These are phyloP conservation scores for Alternaria atra DNA, from an alignment of 2,329 filamentous ascomycete genomes.

Conservation along the genomic window DNA sequence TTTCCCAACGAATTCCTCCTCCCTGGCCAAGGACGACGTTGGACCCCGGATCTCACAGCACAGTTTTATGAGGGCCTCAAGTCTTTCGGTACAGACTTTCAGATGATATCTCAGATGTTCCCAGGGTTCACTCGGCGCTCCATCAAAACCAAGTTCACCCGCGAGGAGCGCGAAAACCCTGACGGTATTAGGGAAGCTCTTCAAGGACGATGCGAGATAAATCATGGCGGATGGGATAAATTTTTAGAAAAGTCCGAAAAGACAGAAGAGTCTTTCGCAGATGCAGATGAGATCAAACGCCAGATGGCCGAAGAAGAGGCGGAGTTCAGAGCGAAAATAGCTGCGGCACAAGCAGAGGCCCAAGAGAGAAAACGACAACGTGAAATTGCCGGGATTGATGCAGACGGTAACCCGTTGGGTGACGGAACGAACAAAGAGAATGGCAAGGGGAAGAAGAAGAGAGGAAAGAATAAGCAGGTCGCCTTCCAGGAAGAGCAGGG, in stretches of 20 bases:
- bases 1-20: slow-evolving; percentile 57
- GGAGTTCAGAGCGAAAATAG: slow-evolving; percentile 48
- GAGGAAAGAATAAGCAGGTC: slow-evolving; percentile 40
- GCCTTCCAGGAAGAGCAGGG: slow-evolving; percentile 40
- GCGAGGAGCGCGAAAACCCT: slow-evolving; percentile 75
- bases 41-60: slow-evolving; percentile 76
- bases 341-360: slow-evolving; percentile 42
- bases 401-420: slow-evolving; percentile 30
- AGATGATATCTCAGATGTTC: slow-evolving; percentile 81
- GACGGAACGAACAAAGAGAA: slow-evolving; percentile 34
- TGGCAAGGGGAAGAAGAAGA: slow-evolving; percentile 42
- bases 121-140: slow-evolving; percentile 74
- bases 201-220: slow-evolving; percentile 52
- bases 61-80: slow-evolving; percentile 77
- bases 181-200: slow-evolving; percentile 70
- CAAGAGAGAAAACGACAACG: slow-evolving; percentile 49
- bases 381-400: slow-evolving; percentile 37
- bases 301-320: slow-evolving; percentile 38
- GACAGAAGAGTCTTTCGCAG: slow-evolving; percentile 48
- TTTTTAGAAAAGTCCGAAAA: slow-evolving; percentile 49
- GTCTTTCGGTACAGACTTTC: slow-evolving; percentile 85
- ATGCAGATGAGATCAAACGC: slow-evolving; percentile 46
- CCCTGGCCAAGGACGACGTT: slow-evolving; percentile 60
- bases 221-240: slow-evolving; percentile 47
- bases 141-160: slow-evolving; percentile 84